Evolutionary conservation across 768 basidiomycete species (phyloP), one percentile per base, ranked within the genome.

Genomic region (Plicaturopsis crispa): DNA sequence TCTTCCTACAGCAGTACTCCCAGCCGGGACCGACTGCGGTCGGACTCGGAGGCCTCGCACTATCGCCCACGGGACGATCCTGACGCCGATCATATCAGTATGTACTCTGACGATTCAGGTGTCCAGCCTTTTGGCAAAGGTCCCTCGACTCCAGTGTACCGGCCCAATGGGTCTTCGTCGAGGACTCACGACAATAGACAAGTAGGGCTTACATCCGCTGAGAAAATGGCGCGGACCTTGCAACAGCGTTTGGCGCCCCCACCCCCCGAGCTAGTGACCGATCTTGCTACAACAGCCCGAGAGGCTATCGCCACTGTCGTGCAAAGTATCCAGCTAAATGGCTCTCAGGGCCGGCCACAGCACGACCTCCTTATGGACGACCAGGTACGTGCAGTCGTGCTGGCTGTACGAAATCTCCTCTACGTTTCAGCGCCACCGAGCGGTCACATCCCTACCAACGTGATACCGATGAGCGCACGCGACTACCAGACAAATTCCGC

Each of bases 21-120:
- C n/a, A n/a, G n/a, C n/a, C n/a, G n/a, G n/a, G 45, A 38, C 34
- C 57, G 54, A 36, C 51, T 51, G 36, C 62, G 53, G 35, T 59
- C 66, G 7, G 56, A 56, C 40, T 70, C 68, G 16, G 43, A 56
- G 2, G 52, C 53, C 7, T 58, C 58, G 13, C 55, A n/a, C n/a
- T n/a, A n/a, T n/a, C n/a, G n/a, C n/a, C n/a, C n/a, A n/a, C n/a
- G n/a, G n/a, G n/a, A n/a, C n/a, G n/a, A n/a, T n/a, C 47, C 33
- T 50, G 53, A 51, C 41, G 43, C 55, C 19, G 65, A 68, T 30
- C 72, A 73, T 37, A 60, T 72, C 38, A 86, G 86, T 52, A 73
- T 80, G 22, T 78, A 80, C 51, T 89, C 86, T 7, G 88, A 91
- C 49, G 80, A 84, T 51, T 89, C 85, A 7, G 84, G 83, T 36